These are phyloP conservation scores for Schizochytrium sp. DNA, from an alignment of 108 stramenopile species.

Conservation along the genomic window DNA sequence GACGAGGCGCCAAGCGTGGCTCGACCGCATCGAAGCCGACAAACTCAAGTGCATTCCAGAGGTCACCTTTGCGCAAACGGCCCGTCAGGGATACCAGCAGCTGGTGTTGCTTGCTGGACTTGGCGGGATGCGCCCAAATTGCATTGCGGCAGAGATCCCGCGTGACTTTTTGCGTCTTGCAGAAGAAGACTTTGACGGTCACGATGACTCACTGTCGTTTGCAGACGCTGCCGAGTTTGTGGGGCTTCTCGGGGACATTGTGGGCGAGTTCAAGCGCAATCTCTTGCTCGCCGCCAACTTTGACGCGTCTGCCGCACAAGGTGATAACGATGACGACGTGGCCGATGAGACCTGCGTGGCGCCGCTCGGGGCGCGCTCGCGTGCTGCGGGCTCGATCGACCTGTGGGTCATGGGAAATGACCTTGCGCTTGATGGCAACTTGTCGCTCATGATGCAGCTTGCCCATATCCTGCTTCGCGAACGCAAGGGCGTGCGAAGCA, in stretches of 20 bases:
- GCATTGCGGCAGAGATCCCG: not conserved
- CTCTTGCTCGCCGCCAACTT: not conserved
- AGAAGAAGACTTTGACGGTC: too few relatives aligned
- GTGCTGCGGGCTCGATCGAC: not conserved
- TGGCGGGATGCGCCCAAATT: constrained; percentile 27
- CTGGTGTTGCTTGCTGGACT: not conserved
- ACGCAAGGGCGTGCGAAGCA: not conserved
- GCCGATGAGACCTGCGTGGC: too few relatives aligned
- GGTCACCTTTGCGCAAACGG: not conserved
- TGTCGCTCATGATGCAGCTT: not conserved
- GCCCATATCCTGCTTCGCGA: not conserved
- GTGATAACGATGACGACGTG: not conserved
- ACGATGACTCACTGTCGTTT: not conserved
- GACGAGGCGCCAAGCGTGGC: not conserved
- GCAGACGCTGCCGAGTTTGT: not conserved
- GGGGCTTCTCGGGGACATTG: not conserved
- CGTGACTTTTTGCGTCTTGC: not conserved
- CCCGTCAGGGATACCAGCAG: constrained; percentile 4
- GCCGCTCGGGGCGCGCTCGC: too few relatives aligned
- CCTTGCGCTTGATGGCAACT: not conserved
- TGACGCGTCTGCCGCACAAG: not conserved
- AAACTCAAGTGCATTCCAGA: constrained; percentile 25
- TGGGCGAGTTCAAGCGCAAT: not conserved
- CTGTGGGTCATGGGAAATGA: not conserved
- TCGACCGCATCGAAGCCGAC: not conserved